These are phyloP conservation scores for Huntiella decipiens DNA, from an alignment of 2,329 filamentous ascomycete genomes.

Conservation along the genomic window DNA sequence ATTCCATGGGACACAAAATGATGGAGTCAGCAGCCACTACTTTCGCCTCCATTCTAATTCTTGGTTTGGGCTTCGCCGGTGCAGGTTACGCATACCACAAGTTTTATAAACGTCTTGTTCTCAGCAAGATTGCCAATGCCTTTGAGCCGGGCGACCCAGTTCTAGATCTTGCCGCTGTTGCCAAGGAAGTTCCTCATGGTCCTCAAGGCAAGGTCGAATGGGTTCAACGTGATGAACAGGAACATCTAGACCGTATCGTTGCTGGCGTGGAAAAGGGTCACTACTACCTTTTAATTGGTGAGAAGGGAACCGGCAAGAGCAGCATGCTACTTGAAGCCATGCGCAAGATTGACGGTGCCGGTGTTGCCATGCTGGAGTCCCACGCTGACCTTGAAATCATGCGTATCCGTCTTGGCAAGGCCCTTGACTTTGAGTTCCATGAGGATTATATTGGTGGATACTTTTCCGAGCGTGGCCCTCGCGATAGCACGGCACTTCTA, in stretches of 20 bases:
- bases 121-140: constrained; percentile 83
- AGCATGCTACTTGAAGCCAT: constrained; percentile 93
- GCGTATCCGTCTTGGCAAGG: constrained; percentile 77
- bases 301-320: constrained; percentile 92
- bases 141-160: constrained; percentile 87
- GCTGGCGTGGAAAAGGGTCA: constrained; percentile 54
- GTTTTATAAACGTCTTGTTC: constrained; percentile 73
- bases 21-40: constrained; percentile 57
- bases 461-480: constrained; percentile 81
- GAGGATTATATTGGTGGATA: constrained; percentile 95
- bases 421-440: constrained; percentile 88
- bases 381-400: constrained; percentile 93
- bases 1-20: constrained; percentile 39
- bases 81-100: constrained; percentile 65
- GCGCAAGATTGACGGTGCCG: constrained; percentile 76
- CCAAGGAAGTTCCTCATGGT: constrained; percentile 32
- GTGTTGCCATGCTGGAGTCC: constrained; percentile 87
- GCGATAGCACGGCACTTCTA: constrained; percentile 77
- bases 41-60: constrained; percentile 52
- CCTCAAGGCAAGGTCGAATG: constrained; percentile 34
- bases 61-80: constrained; percentile 43
- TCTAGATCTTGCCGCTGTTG: constrained; percentile 55
- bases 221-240: constrained; percentile 70
- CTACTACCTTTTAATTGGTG: constrained; percentile 81
- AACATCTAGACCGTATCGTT: constrained; percentile 65